Evolutionary conservation across 1,284 basidiomycete genomes (phyloP).

Genomic region (Schizophyllum commune): DNA sequence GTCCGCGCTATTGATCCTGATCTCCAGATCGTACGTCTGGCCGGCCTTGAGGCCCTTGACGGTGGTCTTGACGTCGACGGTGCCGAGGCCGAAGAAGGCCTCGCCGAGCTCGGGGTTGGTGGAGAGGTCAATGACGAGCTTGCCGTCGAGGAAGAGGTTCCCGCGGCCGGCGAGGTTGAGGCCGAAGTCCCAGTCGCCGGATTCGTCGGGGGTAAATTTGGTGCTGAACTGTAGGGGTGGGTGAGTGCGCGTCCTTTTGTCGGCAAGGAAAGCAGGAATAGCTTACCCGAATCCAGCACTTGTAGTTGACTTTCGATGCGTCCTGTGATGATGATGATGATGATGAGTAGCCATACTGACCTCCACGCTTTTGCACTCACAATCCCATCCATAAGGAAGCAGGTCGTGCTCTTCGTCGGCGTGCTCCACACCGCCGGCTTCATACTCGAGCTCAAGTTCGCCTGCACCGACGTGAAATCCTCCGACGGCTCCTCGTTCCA

Average conservation of each 20-base stretch:
- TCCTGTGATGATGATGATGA: too few species aligned
- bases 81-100: slow-evolving; percentile 32
- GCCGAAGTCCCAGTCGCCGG: slow-evolving; percentile 41
- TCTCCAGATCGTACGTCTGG: slow-evolving; percentile 27
- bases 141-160: slow-evolving; percentile 41
- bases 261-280: slow-evolving; percentile 1
- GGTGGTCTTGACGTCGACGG: slow-evolving; percentile 27
- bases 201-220: slow-evolving; percentile 34
- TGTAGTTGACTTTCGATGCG: slow-evolving; percentile 28
- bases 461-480: slow-evolving; percentile 23
- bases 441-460: slow-evolving; percentile 17
- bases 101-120: slow-evolving; percentile 24
- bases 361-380: slow-evolving; percentile 19
- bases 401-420: slow-evolving; percentile 25
- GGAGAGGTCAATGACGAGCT: slow-evolving; percentile 41
- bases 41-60: slow-evolving; percentile 29
- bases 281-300: slow-evolving; percentile 32
- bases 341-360: not conserved
- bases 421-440: slow-evolving; percentile 26
- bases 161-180: slow-evolving; percentile 38
- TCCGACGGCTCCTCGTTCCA: slow-evolving; percentile 33
- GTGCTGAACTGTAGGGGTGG: slow-evolving; percentile 25
- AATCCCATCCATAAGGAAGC: slow-evolving; percentile 32
- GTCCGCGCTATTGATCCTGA: slow-evolving; percentile 26
- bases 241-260: slow-evolving; percentile 3